Evolutionary conservation across 208 protist genomes (phyloP).

Genomic region (Leishmania martiniquensis): DNA sequence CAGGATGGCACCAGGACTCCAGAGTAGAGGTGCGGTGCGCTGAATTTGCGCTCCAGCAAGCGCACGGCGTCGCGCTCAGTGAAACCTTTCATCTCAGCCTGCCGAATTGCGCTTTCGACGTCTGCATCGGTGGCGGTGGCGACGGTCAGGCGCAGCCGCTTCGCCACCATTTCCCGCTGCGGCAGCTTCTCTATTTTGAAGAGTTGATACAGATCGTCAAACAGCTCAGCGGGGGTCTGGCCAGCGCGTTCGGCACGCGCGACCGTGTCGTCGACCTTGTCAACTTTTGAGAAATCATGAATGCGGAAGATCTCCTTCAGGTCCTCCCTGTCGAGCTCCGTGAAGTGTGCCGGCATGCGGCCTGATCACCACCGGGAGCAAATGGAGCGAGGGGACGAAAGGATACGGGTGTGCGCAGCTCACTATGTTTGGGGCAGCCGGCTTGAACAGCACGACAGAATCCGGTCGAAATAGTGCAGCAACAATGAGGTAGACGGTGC

Average conservation of each 20-base stretch:
- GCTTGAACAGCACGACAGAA: not conserved
- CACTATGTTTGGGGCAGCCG: not conserved
- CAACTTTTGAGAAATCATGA: constrained; percentile 56
- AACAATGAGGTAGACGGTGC: too few species aligned
- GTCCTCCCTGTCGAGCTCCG: constrained; percentile 45
- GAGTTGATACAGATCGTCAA: constrained; percentile 46
- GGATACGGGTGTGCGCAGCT: constrained; percentile 3
- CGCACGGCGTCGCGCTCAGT: constrained; percentile 43
- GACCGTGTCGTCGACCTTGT: constrained; percentile 35
- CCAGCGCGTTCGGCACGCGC: constrained; percentile 22
- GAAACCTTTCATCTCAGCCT: constrained; percentile 47
- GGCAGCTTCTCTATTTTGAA: constrained; percentile 41
- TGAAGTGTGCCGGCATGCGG: constrained; percentile 19
- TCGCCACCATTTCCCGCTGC: constrained; percentile 36
- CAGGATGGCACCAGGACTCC: not conserved
- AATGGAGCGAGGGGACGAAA: not conserved
- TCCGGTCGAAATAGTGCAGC: too few species aligned
- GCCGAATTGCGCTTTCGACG: constrained; percentile 41
- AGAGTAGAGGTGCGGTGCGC: constrained; percentile 6
- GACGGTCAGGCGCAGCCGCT: constrained; percentile 34
- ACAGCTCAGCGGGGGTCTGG: constrained; percentile 27
- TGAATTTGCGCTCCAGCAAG: constrained; percentile 32
- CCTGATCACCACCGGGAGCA: not conserved
- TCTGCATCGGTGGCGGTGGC: constrained; percentile 41
- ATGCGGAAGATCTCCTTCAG: constrained; percentile 58